Evolutionary conservation across 78 protist genomes (phyloP), one percentile per base, ranked within the genome.

Genomic region (Speleostelium caveatum): DNA sequence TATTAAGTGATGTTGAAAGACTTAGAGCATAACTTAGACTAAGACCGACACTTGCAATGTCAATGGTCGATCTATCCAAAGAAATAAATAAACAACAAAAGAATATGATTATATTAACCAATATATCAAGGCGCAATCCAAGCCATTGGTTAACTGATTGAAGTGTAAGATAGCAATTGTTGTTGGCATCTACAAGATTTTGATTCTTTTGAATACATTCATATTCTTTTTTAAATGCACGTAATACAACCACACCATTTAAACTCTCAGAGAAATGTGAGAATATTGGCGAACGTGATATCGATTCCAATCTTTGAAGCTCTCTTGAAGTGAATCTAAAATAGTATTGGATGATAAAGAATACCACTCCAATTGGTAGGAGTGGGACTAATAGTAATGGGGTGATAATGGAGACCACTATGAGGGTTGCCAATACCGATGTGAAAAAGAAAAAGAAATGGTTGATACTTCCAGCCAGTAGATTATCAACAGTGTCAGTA

Each of bases 251-350:
- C 10, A 58, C 69, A 42, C 90, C 98, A 16, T 21, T 12, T 19
- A 95, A 45, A 7, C 97, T 71, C 69, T 95, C 97, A 6, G 65
- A 12, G 51, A 95, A 93, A 66, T 87, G 96, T 12, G 90, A 55
- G 24, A 55, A 62, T 16, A 96, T 33, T 16, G 98, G 98, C 28
- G 96, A 92, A 51, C 86, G 76, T 12, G 96, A 51, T 26, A 96
- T 32, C 2, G 93, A 45, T n/a, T 80, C 92, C 21, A 96, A 42
- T 19, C 99, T 79, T 87, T 92, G 77, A 17, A 97, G 30, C 75
- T 96, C 97, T 28, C 78, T 65, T n/a, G 89, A 35, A 21, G 77
- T 73, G 32, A 36, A n/a, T 30, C 45, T 17, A 60, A 58, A 91
- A 5, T 42, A 72, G 0, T 51, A 22, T 58, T 91, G 60, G 74